phyloP scores from a whole-genome alignment of 2,329 filamentous ascomycete genomes.

The Stromatinia cepivora region DNA sequence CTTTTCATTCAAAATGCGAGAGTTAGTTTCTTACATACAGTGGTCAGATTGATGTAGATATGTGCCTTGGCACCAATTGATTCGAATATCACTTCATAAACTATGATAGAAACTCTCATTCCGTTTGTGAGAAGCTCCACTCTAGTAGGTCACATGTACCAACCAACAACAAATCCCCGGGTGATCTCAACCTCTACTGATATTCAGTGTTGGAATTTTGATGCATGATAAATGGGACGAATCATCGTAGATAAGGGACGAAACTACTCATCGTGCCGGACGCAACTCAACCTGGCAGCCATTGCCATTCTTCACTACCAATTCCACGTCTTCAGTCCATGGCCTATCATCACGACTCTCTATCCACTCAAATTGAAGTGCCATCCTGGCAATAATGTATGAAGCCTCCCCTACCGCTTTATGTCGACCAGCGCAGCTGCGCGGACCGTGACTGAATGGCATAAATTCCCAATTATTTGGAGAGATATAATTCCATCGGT shows the following conservation, averaged over 20 bases:
- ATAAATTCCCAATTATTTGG: conserved; percentile 64
- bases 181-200: not conserved
- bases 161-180: not conserved
- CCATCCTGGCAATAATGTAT: conserved; percentile 26
- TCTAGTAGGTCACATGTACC: not conserved
- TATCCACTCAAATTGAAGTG: conserved; percentile 23
- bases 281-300: conserved; percentile 12
- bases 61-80: not conserved
- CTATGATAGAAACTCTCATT: no score
- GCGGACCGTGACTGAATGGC: conserved; percentile 68
- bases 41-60: not conserved
- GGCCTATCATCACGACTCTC: conserved; percentile 20
- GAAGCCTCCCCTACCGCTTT: conserved; percentile 28
- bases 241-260: not conserved
- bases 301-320: conserved; percentile 23
- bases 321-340: conserved; percentile 21
- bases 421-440: conserved; percentile 63
- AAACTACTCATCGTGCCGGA: not conserved
- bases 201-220: not conserved
- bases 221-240: not conserved
- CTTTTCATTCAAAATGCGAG: not conserved
- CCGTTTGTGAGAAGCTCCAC: not conserved
- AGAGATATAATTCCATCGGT: conserved; percentile 65
- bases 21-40: not conserved
- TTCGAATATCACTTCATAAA: no score